These are phyloP conservation scores for Articulospora tetracladia DNA, from an alignment of 495 filamentous ascomycete species.

Conservation along the genomic window DNA sequence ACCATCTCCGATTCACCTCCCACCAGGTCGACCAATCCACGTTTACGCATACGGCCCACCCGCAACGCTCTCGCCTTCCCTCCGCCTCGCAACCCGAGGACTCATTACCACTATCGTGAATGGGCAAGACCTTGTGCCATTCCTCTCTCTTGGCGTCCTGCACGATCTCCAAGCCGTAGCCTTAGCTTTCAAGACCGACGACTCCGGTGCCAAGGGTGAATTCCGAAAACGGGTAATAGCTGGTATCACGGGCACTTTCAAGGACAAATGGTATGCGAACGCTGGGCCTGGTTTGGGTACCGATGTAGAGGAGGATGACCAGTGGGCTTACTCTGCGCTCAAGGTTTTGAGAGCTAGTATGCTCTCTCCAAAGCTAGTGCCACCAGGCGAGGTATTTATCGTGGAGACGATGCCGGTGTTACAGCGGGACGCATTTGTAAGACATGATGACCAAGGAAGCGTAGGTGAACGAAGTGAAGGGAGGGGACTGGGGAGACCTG, in stretches of 20 bases:
- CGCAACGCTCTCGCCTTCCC: slow-evolving; percentile 66
- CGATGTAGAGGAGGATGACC: slow-evolving; percentile 46
- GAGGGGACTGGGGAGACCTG: slow-evolving; percentile 50
- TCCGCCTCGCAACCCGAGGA: slow-evolving; percentile 67
- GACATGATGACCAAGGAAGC: neutral
- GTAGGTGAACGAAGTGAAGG: neutral
- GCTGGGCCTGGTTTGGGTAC: neutral
- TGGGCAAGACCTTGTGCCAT: slow-evolving; percentile 69
- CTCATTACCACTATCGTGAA: slow-evolving; percentile 74
- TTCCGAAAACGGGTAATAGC: slow-evolving; percentile 64
- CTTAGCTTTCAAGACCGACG: slow-evolving; percentile 67
- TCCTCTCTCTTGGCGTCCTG: slow-evolving; percentile 68
- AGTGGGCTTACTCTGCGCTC: slow-evolving; percentile 68
- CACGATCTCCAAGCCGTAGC: slow-evolving; percentile 73
- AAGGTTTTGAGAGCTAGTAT: slow-evolving; percentile 64
- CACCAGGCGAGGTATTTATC: slow-evolving; percentile 73
- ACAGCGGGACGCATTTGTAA: slow-evolving; percentile 13
- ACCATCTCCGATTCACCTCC: slow-evolving; percentile 45
- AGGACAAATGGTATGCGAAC: slow-evolving; percentile 39
- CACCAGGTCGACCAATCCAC: slow-evolving; percentile 64
- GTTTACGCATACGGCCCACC: slow-evolving; percentile 80
- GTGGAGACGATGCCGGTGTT: slow-evolving; percentile 60
- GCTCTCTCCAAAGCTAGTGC: slow-evolving; percentile 65
- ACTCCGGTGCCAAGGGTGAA: slow-evolving; percentile 58
- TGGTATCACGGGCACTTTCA: slow-evolving; percentile 45